Evolutionary conservation across 768 basidiomycete genomes (phyloP).

Genomic region (Mrakia hoshinonis): DNA sequence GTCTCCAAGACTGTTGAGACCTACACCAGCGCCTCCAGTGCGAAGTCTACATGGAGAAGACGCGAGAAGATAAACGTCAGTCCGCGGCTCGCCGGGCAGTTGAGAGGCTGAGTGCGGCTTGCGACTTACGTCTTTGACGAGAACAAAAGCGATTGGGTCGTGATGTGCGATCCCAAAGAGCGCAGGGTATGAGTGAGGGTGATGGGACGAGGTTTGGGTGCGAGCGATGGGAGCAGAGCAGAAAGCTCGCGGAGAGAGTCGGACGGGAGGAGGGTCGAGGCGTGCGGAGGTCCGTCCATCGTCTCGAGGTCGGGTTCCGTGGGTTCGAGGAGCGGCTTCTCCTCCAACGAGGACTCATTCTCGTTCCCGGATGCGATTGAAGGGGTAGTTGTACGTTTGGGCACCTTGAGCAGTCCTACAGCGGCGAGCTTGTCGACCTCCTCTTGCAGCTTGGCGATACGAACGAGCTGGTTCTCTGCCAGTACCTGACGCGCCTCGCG

Average conservation of each 20-base stretch:
- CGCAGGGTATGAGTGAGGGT: not conserved
- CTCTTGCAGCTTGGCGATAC: constrained; percentile 5
- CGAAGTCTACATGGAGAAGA: not conserved
- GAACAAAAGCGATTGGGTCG: not conserved
- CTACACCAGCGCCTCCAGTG: not conserved
- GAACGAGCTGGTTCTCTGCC: not conserved
- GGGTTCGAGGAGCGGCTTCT: not conserved
- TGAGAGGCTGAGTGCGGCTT: not conserved
- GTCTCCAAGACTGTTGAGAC: not conserved
- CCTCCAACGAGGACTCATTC: not conserved
- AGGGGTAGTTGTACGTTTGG: not conserved
- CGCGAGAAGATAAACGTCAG: not conserved
- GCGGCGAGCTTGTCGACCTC: not conserved
- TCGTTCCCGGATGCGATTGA: not conserved
- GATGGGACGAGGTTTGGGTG: constrained; percentile 10
- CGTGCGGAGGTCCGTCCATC: not conserved
- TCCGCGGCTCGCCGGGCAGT: not conserved
- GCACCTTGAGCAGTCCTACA: not conserved
- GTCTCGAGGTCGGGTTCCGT: not conserved
- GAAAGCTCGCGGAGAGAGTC: not conserved
- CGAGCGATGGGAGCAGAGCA: not conserved
- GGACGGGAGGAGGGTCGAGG: not conserved
- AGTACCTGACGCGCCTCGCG: constrained; percentile 1
- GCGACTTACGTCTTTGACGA: constrained; percentile 2
- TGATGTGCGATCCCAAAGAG: not conserved